Percentiles rank a stretch among this genome's conserved stretches.
These are phyloP conservation scores for Epichloe glyceriae DNA, from an alignment of 2,329 filamentous ascomycete species.

Conservation along the genomic window DNA sequence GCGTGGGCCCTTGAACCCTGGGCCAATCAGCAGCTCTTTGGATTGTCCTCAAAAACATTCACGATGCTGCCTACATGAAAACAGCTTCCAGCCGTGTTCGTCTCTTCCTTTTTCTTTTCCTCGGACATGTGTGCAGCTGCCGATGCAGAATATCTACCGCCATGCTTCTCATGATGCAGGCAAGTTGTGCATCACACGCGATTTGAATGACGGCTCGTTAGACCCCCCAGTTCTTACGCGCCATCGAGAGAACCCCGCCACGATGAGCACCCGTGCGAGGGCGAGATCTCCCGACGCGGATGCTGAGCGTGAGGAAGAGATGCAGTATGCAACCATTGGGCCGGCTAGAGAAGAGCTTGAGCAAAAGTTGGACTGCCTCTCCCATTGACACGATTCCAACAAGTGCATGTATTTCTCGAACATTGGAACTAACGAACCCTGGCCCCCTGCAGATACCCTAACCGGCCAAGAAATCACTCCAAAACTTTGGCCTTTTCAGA, in stretches of 20 bases:
- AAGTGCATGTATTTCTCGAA: not conserved
- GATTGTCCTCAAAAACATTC: too few relatives aligned
- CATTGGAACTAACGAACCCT: not conserved
- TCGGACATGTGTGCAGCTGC: too few relatives aligned
- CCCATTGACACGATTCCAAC: not conserved
- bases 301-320: slow-evolving; percentile 36
- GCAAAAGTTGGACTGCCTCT: slow-evolving; percentile 22
- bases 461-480: slow-evolving; percentile 67
- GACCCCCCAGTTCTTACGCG: not conserved
- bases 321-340: slow-evolving; percentile 32
- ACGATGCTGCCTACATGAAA: too few relatives aligned
- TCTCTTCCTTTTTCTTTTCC: too few relatives aligned
- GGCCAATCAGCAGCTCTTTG: too few relatives aligned
- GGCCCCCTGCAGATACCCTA: slow-evolving; percentile 50
- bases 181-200: not conserved
- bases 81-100: too few relatives aligned
- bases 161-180: not conserved
- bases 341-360: slow-evolving; percentile 30
- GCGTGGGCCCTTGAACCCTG: too few relatives aligned
- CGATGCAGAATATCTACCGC: not conserved
- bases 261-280: not conserved
- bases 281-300: slow-evolving; percentile 22
- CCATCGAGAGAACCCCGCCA: not conserved
- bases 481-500: slow-evolving; percentile 73
- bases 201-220: not conserved